A percentile compares a stretch with the other conserved stretches of the same genome.
Conservation (phyloP, 805 yeast genomes). For the Cyberlindnera galapagoensis region DNA sequence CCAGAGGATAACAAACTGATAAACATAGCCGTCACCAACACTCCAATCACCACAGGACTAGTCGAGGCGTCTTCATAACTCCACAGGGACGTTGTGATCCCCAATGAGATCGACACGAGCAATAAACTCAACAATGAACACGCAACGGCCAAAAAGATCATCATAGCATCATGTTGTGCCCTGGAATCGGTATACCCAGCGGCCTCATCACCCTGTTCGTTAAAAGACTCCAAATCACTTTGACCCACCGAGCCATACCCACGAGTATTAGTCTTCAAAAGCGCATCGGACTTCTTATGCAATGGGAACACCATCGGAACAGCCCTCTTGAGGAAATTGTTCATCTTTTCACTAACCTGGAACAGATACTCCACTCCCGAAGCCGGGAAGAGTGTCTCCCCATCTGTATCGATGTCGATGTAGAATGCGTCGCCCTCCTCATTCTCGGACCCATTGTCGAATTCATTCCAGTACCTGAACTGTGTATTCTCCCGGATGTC, state of each 20-base stretch:
- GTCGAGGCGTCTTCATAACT: constrained; percentile 20
- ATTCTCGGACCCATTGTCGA: constrained; percentile 54
- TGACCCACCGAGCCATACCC: constrained; percentile 2
- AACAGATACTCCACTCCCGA: constrained; percentile 26
- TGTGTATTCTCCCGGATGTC: constrained; percentile 20
- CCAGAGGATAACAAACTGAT: constrained; percentile 37
- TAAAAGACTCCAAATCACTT: constrained; percentile 14
- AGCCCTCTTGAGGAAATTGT: constrained; percentile 10
- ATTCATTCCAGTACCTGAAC: constrained; percentile 59
- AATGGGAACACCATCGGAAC: constrained; percentile 16
- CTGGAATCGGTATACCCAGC: constrained; percentile 1
- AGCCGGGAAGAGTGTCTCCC: constrained; percentile 21
- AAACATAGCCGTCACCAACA: constrained; percentile 35
- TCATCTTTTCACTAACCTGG: constrained; percentile 13
- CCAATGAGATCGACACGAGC: constrained; percentile 37
- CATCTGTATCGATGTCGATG: constrained; percentile 27
- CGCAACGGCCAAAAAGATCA: constrained; percentile 38
- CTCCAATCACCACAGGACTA: constrained; percentile 20
- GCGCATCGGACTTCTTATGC: background rate
- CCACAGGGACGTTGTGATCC: constrained; percentile 30
- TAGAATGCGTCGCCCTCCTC: constrained; percentile 34
- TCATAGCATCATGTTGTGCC: constrained; percentile 34
- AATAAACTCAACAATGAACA: constrained; percentile 34
- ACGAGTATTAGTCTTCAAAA: background rate
- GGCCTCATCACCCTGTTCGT: constrained; percentile 1